Conservation (phyloP, 202 grass and related monocot genomes). For the Panicum virgatum region DNA sequence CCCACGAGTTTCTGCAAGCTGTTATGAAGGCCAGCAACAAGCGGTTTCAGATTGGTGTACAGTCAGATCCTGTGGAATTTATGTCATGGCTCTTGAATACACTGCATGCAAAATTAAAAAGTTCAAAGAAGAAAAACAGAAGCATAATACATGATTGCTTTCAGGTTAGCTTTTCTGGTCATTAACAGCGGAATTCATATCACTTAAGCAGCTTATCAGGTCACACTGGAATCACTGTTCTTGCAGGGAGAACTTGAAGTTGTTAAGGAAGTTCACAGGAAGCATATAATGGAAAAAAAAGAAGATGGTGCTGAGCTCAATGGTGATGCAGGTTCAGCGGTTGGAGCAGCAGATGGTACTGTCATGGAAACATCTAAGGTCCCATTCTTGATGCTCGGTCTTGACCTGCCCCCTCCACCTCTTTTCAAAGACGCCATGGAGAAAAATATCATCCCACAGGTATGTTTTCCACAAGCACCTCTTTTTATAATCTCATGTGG, state of each 20-base stretch:
- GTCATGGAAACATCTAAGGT: slow-evolving; percentile 82
- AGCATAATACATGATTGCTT: slow-evolving; percentile 99
- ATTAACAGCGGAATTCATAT: slow-evolving; percentile 5
- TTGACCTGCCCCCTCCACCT: slow-evolving; percentile 91
- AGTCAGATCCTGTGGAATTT: slow-evolving; percentile 98
- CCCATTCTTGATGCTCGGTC: slow-evolving; percentile 91
- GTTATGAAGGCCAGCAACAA: slow-evolving; percentile 97
- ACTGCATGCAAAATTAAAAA: slow-evolving; percentile 75
- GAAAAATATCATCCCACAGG: slow-evolving; percentile 99
- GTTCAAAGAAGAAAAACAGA: slow-evolving; percentile 80
- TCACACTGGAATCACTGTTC: slow-evolving; percentile 14
- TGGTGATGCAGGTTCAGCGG: slow-evolving; percentile 44
- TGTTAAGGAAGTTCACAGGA: slow-evolving; percentile 80
- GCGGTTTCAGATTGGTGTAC: slow-evolving; percentile 94
- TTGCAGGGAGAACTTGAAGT: slow-evolving; percentile 96
- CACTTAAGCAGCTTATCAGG: not conserved
- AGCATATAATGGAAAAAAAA: slow-evolving; percentile 57
- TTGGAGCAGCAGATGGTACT: slow-evolving; percentile 40
- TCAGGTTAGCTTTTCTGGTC: slow-evolving; percentile 61
- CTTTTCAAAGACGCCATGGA: slow-evolving; percentile 99
- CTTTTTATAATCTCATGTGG: not conserved
- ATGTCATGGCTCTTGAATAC: slow-evolving; percentile 97
- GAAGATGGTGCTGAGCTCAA: slow-evolving; percentile 62
- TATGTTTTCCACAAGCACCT: slow-evolving; percentile 30
- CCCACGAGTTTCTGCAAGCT: slow-evolving; percentile 98